These are phyloP conservation scores for Dothistroma pini DNA, from an alignment of 2,329 filamentous ascomycete genomes.

Conservation along the genomic window DNA sequence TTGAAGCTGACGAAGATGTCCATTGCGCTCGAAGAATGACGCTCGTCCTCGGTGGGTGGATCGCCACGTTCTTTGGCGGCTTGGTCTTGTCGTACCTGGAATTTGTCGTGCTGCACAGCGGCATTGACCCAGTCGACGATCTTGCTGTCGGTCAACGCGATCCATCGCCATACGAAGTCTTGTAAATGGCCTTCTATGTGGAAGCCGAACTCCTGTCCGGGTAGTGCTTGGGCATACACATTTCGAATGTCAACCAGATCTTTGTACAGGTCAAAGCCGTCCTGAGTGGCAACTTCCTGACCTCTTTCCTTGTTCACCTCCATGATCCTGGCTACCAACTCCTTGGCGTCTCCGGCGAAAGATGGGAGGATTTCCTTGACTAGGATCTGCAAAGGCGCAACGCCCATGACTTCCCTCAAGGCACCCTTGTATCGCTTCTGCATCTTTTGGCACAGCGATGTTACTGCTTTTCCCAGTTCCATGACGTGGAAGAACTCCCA, in stretches of 20 bases:
- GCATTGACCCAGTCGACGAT: conserved; percentile 82
- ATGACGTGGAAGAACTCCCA: conserved; percentile 94
- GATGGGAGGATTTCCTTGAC: conserved; percentile 81
- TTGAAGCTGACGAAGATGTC: conserved; percentile 94
- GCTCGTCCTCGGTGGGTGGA: conserved; percentile 69
- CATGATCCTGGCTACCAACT: conserved; percentile 78
- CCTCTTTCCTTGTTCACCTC: conserved; percentile 65
- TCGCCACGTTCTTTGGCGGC: conserved; percentile 48
- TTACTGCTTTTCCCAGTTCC: conserved; percentile 78
- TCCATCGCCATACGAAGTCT: conserved; percentile 96
- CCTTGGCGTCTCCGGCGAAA: conserved; percentile 84
- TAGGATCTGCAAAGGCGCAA: conserved; percentile 65
- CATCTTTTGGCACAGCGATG: conserved; percentile 81
- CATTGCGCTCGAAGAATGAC: conserved; percentile 88
- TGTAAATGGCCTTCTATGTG: conserved; percentile 81
- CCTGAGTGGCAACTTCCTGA: conserved; percentile 77
- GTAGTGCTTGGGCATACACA: conserved; percentile 73
- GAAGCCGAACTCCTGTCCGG: conserved; percentile 72
- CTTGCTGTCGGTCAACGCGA: conserved; percentile 72
- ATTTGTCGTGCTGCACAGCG: conserved; percentile 85
- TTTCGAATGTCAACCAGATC: conserved; percentile 80
- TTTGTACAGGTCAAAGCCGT: conserved; percentile 91
- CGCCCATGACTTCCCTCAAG: conserved; percentile 71
- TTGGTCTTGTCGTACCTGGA: conserved; percentile 67
- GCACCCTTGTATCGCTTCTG: conserved; percentile 90